phyloP scores from a whole-genome alignment of 164 flowering plant genomes.

The Aristolochia fimbriata region DNA sequence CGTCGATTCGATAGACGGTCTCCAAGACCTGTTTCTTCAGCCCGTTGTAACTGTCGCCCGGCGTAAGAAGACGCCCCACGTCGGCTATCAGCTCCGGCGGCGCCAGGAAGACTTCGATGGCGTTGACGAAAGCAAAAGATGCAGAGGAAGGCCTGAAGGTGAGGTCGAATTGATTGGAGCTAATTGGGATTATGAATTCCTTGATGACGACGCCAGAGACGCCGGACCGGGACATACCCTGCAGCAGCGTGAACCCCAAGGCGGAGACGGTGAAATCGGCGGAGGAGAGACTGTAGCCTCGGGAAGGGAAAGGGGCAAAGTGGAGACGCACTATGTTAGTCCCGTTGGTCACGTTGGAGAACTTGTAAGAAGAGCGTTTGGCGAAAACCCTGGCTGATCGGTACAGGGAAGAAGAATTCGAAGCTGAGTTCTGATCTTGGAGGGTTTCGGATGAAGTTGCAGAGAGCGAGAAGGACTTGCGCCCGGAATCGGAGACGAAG shows the following conservation, averaged over 20 bases:
- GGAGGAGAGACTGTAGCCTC: conserved; percentile 4
- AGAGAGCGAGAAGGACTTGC: conserved; percentile 1
- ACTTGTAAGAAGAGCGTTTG: conserved; percentile 2
- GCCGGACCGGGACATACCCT: not conserved
- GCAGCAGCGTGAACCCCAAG: conserved; percentile 4
- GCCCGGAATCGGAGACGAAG: conserved; percentile 4
- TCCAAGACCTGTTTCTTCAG: conserved; percentile 36
- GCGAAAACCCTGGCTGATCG: conserved; percentile 7
- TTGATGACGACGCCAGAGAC: not conserved
- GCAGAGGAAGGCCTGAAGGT: conserved; percentile 49
- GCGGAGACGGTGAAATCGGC: conserved; percentile 9
- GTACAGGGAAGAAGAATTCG: conserved; percentile 5
- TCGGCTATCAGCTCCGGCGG: conserved; percentile 49
- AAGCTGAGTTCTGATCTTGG: not conserved
- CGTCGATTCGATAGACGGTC: conserved; percentile 55
- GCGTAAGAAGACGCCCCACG: conserved; percentile 20
- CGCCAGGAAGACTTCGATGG: conserved; percentile 63
- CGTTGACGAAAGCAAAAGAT: conserved; percentile 58
- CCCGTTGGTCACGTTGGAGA: conserved; percentile 4
- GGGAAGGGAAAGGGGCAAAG: conserved; percentile 6
- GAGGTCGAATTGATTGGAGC: conserved; percentile 24
- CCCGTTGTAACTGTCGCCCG: not conserved
- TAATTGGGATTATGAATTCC: conserved; percentile 5
- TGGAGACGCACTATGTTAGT: conserved; percentile 9
- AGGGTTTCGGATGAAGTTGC: not conserved